Evolutionary conservation across 371 early-diverging fungal genomes (phyloP), one percentile per base, ranked within the genome.

Genomic region (Mucor indicus): DNA sequence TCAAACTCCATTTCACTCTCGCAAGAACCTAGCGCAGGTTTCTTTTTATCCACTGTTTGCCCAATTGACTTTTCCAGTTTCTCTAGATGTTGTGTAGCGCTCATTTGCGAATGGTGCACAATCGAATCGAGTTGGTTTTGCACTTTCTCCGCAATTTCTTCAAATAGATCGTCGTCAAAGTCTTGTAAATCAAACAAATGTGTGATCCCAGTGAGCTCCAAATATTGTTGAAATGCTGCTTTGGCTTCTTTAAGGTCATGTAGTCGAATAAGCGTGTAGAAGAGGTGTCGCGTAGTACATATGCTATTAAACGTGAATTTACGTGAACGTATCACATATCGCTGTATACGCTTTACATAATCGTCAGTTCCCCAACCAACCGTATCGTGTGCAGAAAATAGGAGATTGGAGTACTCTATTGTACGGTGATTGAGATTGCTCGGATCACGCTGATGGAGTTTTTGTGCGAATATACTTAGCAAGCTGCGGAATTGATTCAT

Each of bases 171-270:
- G 3, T 17, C 22, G 13, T 25, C 20, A 11, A 25, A n/a, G 1
- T 38, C 12, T 5, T 46, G 16, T 16, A 12, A 16, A 12, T 42
- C 31, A 29, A 36, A 17, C 0, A 44, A 20, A 41, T 64, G 53
- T 4, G 52, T 43, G 2, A 70, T 41, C 16, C 69, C 79, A 7
- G 77, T 60, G 38, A 83, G 46, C 30, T 73, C 64, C 44, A 77
- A 51, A 56, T 90, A 90, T 1, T 78, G 61, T 22, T 67, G 55
- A 1, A 88, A 55, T 8, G 87, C 83, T 55, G 80, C 51, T 10
- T 71, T 72, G 0, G 87, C 87, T 64, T 88, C 86, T 27, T 83
- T 79, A 48, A 76, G 83, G 39, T 87, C 80, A 15, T 86, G 87
- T 16, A 82, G 42, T 16, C 62, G 67, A 4, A 79, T 50, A 16